Conservation (phyloP, 352 stramenopile species). For the Elongisporangium prolatum region DNA sequence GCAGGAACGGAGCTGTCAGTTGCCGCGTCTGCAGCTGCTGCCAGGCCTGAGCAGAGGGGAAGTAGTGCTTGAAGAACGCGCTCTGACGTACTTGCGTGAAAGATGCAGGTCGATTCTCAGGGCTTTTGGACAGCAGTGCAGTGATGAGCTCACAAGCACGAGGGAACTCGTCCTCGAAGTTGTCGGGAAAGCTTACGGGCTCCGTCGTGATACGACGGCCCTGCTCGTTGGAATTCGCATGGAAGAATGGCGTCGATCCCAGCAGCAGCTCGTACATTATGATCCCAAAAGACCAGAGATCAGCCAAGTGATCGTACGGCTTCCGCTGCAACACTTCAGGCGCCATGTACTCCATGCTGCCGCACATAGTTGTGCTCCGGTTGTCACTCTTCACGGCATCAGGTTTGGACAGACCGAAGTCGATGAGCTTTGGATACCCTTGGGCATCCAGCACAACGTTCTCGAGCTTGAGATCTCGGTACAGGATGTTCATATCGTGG, state of each 20-base stretch:
- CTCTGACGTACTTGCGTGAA: constrained; percentile 37
- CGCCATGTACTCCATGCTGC: constrained; percentile 82
- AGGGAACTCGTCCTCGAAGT: constrained; percentile 53
- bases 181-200: constrained; percentile 58
- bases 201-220: constrained; percentile 71
- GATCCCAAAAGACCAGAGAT: constrained; percentile 82
- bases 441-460: constrained; percentile 82
- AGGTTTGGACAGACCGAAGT: constrained; percentile 76
- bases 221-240: constrained; percentile 71
- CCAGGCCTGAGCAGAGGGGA: constrained; percentile 34
- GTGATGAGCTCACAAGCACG: constrained; percentile 48
- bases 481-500: constrained; percentile 64
- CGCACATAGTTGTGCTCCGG: constrained; percentile 71
- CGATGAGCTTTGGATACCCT: constrained; percentile 86
- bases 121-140: constrained; percentile 44
- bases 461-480: constrained; percentile 90
- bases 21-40: constrained; percentile 35
- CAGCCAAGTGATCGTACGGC: constrained; percentile 60
- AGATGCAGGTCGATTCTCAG: constrained; percentile 26
- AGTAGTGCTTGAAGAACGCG: constrained; percentile 49
- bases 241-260: constrained; percentile 85
- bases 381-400: constrained; percentile 35
- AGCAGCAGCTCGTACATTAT: constrained; percentile 87
- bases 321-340: constrained; percentile 65
- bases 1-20: constrained; percentile 47